These are phyloP conservation scores for Hevea brasiliensis DNA, from an alignment of 345 rosid species.

Conservation along the genomic window DNA sequence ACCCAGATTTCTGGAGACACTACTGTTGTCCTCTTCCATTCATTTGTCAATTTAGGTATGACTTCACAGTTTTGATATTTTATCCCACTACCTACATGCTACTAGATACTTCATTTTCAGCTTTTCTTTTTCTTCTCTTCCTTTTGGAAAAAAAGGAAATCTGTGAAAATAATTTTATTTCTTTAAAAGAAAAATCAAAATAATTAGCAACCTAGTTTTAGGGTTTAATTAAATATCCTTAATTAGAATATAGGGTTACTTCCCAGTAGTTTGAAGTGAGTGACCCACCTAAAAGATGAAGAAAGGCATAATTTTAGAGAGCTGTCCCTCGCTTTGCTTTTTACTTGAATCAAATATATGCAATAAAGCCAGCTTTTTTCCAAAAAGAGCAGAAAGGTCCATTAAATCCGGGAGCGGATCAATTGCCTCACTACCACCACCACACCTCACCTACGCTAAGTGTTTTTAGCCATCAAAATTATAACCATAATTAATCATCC, in stretches of 20 bases:
- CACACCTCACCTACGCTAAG: neutral
- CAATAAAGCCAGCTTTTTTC: constrained; percentile 1
- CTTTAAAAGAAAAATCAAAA: no score
- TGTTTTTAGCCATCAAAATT: neutral
- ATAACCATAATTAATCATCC: neutral
- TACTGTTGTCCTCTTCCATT: constrained; percentile 10
- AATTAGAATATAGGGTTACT: no score
- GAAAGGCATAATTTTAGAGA: constrained; percentile 8
- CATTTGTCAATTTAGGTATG: constrained; percentile 6
- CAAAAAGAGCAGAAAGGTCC: neutral
- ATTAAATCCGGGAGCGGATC: constrained; percentile 33
- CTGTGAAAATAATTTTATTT: no score
- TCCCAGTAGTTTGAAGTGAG: neutral
- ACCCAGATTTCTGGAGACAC: constrained; percentile 7
- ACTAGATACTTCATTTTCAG: no score
- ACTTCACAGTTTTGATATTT: constrained; percentile 3
- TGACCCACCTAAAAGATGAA: neutral
- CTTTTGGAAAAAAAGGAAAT: no score
- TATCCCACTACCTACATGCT: neutral
- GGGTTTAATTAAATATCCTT: no score
- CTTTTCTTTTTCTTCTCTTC: no score
- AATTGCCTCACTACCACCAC: constrained; percentile 1
- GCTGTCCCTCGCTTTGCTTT: constrained; percentile 34
- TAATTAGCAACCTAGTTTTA: no score
- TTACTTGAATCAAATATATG: neutral